Percentiles rank a stretch among this genome's conserved stretches.
phyloP scores from a whole-genome alignment of 1,284 basidiomycete species.

The Rhodotorula sp. region DNA sequence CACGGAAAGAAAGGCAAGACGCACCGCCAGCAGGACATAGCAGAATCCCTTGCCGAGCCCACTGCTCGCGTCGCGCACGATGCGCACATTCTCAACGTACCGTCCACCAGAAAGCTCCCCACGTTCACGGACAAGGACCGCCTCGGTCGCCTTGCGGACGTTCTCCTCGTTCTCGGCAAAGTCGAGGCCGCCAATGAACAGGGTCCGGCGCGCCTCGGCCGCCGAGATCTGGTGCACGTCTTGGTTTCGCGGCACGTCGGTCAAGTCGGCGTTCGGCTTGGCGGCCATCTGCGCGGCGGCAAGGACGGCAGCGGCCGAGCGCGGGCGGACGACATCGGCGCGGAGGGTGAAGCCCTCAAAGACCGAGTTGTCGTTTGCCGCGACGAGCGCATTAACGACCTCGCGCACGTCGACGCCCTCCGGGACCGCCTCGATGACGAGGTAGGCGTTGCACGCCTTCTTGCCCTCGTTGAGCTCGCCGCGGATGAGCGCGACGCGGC shows the following conservation, averaged over 20 bases:
- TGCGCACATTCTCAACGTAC: constrained; percentile 83
- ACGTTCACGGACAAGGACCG: constrained; percentile 69
- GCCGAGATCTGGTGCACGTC: constrained; percentile 34
- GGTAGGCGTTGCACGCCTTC: constrained; percentile 66
- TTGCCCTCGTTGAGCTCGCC: constrained; percentile 52
- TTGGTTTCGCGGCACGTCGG: constrained; percentile 22
- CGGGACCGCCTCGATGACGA: constrained; percentile 73
- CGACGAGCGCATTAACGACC: constrained; percentile 68
- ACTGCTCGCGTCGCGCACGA: constrained; percentile 87
- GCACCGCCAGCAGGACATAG: constrained; percentile 83
- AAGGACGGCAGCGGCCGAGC: constrained; percentile 33
- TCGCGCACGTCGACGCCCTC: constrained; percentile 39
- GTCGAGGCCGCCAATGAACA: constrained; percentile 92
- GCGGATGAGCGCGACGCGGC: constrained; percentile 92
- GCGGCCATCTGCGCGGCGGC: constrained; percentile 39
- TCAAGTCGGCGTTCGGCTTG: constrained; percentile 31
- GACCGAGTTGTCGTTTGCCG: constrained; percentile 66
- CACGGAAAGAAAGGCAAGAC: constrained; percentile 47
- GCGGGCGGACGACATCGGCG: constrained; percentile 65
- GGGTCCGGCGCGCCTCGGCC: constrained; percentile 62
- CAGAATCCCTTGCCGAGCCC: constrained; percentile 98
- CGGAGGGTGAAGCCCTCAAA: constrained; percentile 76
- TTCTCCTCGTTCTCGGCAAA: constrained; percentile 91
- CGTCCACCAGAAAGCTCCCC: constrained; percentile 55
- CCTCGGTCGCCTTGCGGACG: constrained; percentile 82